Evolutionary conservation across 2,329 filamentous ascomycete genomes (phyloP), one percentile per base, ranked within the genome.

Genomic region (Cytospora leucostoma): DNA sequence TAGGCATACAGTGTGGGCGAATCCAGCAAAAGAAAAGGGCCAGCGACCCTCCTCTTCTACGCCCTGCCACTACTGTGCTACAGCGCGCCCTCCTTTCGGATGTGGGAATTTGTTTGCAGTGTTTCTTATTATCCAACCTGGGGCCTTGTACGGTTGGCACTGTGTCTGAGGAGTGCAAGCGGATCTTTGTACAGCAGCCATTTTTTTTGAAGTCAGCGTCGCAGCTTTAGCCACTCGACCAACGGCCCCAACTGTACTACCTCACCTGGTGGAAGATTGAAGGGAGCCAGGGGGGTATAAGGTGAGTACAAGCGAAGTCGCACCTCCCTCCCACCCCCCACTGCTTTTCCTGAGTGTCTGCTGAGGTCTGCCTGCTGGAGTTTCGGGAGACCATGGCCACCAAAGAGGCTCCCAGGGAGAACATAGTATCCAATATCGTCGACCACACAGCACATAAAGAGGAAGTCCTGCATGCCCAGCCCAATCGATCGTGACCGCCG

Each of bases 11-110:
- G 51, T 61, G 51, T 15, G 32, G 54, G 27, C 7, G 15, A 17
- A 7, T 17, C 7, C 5, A 49, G 33, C 40, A 34, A 10, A 58
- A 81, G 78, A 33, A 73, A 74, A 90, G 87, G 88, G 27, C 27
- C 27, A 27, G 27, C 27, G 78, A 78, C 66, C 78, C 66, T 63
- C 13, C 44, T 47, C 44, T 19, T 74, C 69, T 27, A 67, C 61
- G 44, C 61, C 49, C 54, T 62, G 54, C 61, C 37, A 59, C 40
- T 58, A 50, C 7, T 27, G 19, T 55, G 38, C 58, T 61, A 61
- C 58, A 61, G 58, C 58, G 58, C 58, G 58, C 38, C 38, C 58
- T 52, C 35, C 58, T 61, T 61, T 61, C 51, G 58, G 54, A 34
- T 37, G 21, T 47, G 51, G 40, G 38, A 47, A 62, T 21, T 62